A percentile compares a stretch with the other conserved stretches of the same genome.
Conservation (phyloP, 768 basidiomycete species). For the Dendrothele bispora region DNA sequence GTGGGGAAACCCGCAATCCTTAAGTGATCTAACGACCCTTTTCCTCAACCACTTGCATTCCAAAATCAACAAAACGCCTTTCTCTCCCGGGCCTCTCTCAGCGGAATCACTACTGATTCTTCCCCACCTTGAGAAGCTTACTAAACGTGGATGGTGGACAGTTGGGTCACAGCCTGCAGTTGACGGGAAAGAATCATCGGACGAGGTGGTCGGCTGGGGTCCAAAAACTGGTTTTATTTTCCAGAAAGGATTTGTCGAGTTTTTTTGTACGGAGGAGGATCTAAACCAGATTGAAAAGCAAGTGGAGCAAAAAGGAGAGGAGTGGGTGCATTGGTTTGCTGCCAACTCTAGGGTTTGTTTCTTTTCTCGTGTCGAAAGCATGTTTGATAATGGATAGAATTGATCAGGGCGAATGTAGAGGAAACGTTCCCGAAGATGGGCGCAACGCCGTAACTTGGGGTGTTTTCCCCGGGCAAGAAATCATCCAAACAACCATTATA, state of each 20-base stretch:
- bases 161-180: conserved; percentile 96
- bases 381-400: neutral
- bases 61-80: conserved; percentile 77
- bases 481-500: conserved; percentile 95
- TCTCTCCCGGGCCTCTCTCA: conserved; percentile 80
- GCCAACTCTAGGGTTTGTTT: conserved; percentile 67
- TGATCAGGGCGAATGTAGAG: conserved; percentile 70
- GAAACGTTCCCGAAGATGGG: conserved; percentile 75
- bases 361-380: neutral
- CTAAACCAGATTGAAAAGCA: conserved; percentile 60
- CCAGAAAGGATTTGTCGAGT: conserved; percentile 97
- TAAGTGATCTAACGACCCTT: conserved; percentile 71
- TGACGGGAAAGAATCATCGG: conserved; percentile 72
- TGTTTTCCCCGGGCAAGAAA: conserved; percentile 95
- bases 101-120: conserved; percentile 83
- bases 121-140: conserved; percentile 73
- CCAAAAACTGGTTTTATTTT: conserved; percentile 92
- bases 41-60: conserved; percentile 82
- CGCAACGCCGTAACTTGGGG: conserved; percentile 99
- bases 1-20: conserved; percentile 73
- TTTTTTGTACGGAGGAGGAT: conserved; percentile 72
- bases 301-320: conserved; percentile 51
- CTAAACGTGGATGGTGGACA: conserved; percentile 87
- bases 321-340: conserved; percentile 85
- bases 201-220: conserved; percentile 89